Conservation (phyloP, 1,284 basidiomycete species). For the Sporisorium iseilematis-ciliati region DNA sequence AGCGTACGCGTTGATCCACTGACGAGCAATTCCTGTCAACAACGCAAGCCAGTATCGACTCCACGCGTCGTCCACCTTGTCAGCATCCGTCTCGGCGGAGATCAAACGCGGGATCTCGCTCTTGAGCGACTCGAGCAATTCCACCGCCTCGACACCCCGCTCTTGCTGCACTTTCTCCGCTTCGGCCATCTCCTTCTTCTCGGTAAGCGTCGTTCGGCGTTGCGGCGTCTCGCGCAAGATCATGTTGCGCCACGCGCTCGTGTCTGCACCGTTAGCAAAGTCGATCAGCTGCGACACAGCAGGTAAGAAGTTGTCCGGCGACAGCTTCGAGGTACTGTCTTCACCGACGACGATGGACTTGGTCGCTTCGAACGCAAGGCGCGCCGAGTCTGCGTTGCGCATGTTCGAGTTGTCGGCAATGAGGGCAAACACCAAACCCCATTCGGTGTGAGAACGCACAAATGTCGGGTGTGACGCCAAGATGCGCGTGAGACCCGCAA, state of each 20-base stretch:
- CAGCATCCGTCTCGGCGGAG: conserved; percentile 18
- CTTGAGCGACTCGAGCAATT: conserved; percentile 74
- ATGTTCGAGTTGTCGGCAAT: conserved; percentile 80
- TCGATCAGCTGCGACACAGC: conserved; percentile 86
- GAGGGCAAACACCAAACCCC: conserved; percentile 92
- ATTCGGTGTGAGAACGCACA: conserved; percentile 77
- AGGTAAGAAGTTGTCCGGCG: conserved; percentile 83
- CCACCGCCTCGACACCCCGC: conserved; percentile 84
- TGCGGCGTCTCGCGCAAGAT: conserved; percentile 33
- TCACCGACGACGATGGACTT: conserved; percentile 64
- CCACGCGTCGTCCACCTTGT: conserved; percentile 76
- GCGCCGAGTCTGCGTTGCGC: conserved; percentile 87
- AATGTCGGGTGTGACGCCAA: conserved; percentile 79
- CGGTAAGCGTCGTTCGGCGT: conserved; percentile 60
- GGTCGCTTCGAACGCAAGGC: conserved; percentile 78
- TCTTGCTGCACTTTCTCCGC: conserved; percentile 71
- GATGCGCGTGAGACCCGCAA: conserved; percentile 83
- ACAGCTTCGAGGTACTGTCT: conserved; percentile 72
- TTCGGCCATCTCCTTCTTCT: conserved; percentile 67
- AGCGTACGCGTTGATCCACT: conserved; percentile 85
- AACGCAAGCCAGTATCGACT: conserved; percentile 83
- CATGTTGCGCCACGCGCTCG: conserved; percentile 53
- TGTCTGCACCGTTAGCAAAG: conserved; percentile 75
- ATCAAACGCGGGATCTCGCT: conserved; percentile 57
- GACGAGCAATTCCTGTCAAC: conserved; percentile 81